Conservation (phyloP, 2,329 filamentous ascomycete species). For the Emmonsiellopsis sp. region DNA sequence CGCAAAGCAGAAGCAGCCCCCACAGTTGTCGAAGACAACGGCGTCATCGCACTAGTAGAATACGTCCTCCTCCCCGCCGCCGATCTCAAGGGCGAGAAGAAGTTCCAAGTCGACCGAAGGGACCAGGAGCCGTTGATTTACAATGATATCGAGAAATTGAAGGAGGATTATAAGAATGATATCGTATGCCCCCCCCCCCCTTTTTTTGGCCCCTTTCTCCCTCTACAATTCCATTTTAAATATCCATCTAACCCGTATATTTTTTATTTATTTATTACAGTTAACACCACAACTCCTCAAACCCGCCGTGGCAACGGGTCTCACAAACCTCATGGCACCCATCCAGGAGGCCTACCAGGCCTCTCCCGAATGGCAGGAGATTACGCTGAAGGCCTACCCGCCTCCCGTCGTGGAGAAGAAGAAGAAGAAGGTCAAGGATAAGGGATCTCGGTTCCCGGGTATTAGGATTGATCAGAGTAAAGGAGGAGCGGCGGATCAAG, state of each 20-base stretch:
- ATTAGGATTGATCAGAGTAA: neutral
- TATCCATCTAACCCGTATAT: neutral
- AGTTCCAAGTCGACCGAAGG: conserved; percentile 60
- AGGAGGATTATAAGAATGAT: conserved; percentile 72
- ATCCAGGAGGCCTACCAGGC: conserved; percentile 66
- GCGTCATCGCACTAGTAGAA: no score
- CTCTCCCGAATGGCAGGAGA: conserved; percentile 69
- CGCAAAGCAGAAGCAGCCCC: no score
- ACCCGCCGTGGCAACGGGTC: conserved; percentile 64
- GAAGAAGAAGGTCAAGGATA: conserved; percentile 67
- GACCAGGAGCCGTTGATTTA: conserved; percentile 65
- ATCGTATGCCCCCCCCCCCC: conserved; percentile 44
- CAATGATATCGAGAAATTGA: conserved; percentile 62
- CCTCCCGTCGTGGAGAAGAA: conserved; percentile 59
- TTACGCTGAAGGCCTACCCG: conserved; percentile 74
- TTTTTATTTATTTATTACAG: conserved; percentile 26
- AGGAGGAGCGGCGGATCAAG: neutral
- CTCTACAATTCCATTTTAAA: neutral
- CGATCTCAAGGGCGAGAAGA: conserved; percentile 34
- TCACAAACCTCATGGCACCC: conserved; percentile 65
- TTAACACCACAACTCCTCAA: conserved; percentile 84
- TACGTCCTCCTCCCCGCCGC: no score
- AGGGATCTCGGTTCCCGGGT: conserved; percentile 57
- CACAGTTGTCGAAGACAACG: no score
- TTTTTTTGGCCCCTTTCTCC: conserved; percentile 10